These are phyloP conservation scores for Hordeum vulgare DNA, from an alignment of 176 grass and related monocot genomes.

Conservation along the genomic window MorexV3_pseudomolecules_assembly NC_058524.1:204385732-204386231, in stretches of 20 bases:
- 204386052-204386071: neutral
- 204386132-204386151: neutral
- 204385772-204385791: conserved; percentile 78
- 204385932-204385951: neutral
- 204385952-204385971: neutral
- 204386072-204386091: neutral
- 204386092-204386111: neutral
- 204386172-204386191: conserved; percentile 78
- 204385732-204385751: conserved; percentile 33
- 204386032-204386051: neutral
- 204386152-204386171: conserved; percentile 2
- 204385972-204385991: neutral
- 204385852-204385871: conserved; percentile 81
- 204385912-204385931: conserved; percentile 52
- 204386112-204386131: neutral
- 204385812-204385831: conserved; percentile 73
- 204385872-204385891: conserved; percentile 82
- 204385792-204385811: conserved; percentile 66
- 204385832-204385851: conserved; percentile 73
- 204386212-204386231: conserved; percentile 70
- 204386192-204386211: conserved; percentile 96
- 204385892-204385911: conserved; percentile 79
- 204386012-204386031: neutral
- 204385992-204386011: neutral
- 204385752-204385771: conserved; percentile 97